A percentile compares a stretch with the other conserved stretches of the same genome.
Evolutionary conservation across 164 flowering plant genomes (phyloP).

Genomic region (Vitis amurensis): DNA sequence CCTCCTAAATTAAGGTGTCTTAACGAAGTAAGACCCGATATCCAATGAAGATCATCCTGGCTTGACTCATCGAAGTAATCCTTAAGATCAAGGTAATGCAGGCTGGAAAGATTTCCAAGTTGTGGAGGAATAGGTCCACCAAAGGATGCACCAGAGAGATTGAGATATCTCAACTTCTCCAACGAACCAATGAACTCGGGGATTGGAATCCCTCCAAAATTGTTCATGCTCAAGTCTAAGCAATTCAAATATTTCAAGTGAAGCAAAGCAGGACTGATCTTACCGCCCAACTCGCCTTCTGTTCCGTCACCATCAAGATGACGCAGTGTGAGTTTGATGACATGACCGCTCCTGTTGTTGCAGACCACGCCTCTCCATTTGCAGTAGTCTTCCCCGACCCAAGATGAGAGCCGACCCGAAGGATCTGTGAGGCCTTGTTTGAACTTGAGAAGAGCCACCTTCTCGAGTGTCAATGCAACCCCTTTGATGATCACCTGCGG

Average conservation of each 20-base stretch:
- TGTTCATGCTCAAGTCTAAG: background rate
- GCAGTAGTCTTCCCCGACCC: no score
- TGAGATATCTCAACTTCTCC: background rate
- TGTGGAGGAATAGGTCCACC: background rate
- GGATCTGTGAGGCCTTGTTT: no score
- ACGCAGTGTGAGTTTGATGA: no score
- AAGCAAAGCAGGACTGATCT: slow-evolving; percentile 4
- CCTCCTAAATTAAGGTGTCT: no score
- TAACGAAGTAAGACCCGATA: no score
- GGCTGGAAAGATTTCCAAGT: slow-evolving; percentile 3
- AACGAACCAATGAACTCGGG: slow-evolving; percentile 11
- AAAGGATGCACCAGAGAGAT: slow-evolving; percentile 3
- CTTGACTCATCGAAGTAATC: no score
- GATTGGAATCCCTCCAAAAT: background rate
- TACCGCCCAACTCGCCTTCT: background rate
- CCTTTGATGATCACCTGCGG: no score
- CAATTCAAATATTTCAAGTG: background rate
- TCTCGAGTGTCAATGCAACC: background rate
- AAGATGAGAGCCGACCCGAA: no score
- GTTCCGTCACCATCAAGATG: background rate
- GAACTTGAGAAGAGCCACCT: background rate
- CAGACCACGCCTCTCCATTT: slow-evolving; percentile 1
- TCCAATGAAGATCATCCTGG: no score
- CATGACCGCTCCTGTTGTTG: background rate
- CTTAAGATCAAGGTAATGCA: background rate